Percentiles rank a stretch among this genome's conserved stretches.
Conservation (phyloP, 345 rosid species). For the Aethionema arabicum region DNA sequence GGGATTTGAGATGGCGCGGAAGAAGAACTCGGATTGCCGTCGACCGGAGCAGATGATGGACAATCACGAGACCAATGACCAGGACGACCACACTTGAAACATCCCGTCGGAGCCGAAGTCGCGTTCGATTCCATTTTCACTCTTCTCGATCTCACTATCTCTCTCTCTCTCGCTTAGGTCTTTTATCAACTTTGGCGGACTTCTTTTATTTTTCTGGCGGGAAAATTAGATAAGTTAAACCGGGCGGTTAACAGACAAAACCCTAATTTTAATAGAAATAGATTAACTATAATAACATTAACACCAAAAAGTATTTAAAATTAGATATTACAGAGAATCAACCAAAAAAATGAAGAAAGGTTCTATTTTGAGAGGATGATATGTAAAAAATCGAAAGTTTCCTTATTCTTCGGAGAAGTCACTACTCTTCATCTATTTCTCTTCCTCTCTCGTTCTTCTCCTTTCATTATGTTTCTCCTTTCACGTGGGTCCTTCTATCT, state of each 20-base stretch:
- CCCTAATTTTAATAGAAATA: no score
- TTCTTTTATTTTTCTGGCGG: conserved; percentile 22
- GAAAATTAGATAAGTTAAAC: conserved; percentile 20
- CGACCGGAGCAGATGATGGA: conserved; percentile 43
- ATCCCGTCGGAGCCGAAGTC: conserved; percentile 70
- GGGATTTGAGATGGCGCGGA: conserved; percentile 27
- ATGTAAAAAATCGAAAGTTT: background rate
- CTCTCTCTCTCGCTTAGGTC: conserved; percentile 17
- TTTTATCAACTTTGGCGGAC: conserved; percentile 33
- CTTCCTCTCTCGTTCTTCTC: conserved; percentile 13
- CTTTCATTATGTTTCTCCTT: conserved; percentile 16
- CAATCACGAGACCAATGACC: conserved; percentile 99
- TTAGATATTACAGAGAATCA: conserved; percentile 21
- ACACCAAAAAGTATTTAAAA: background rate
- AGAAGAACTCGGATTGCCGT: conserved; percentile 19
- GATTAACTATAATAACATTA: no score
- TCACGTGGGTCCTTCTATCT: conserved; percentile 51
- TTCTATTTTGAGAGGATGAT: conserved; percentile 17
- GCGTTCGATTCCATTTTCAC: conserved; percentile 42
- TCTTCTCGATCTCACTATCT: background rate
- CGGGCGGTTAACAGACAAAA: background rate
- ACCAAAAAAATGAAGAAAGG: conserved; percentile 20
- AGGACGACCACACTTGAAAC: conserved; percentile 96
- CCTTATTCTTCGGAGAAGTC: background rate
- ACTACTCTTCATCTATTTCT: conserved; percentile 17